Evolutionary conservation across 495 filamentous ascomycete species (phyloP).

Genomic region (Penicillium roqueforti): DNA sequence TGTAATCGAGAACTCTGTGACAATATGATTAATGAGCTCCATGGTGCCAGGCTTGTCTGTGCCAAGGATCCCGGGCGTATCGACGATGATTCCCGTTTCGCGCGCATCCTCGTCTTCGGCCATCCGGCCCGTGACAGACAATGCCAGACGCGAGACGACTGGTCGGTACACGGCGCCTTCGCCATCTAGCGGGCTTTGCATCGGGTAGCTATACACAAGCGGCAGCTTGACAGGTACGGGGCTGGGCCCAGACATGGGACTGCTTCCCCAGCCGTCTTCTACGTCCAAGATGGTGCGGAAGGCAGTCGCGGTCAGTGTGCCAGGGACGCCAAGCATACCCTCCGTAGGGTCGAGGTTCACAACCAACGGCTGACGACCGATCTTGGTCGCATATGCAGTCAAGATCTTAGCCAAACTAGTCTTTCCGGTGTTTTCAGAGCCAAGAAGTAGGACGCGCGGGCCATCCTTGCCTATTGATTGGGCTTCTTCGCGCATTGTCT

Average conservation of each 20-base stretch:
- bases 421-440: constrained; percentile 78
- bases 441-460: constrained; percentile 80
- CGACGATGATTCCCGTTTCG: constrained; percentile 75
- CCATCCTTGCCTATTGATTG: constrained; percentile 52
- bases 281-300: constrained; percentile 85
- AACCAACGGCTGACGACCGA: constrained; percentile 72
- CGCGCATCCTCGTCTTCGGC: constrained; percentile 70
- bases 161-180: constrained; percentile 68
- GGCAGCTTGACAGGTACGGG: constrained; percentile 86
- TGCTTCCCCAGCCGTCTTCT: constrained; percentile 85
- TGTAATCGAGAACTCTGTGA: constrained; percentile 83
- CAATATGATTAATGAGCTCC: constrained; percentile 75
- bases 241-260: constrained; percentile 85
- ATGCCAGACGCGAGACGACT: constrained; percentile 69
- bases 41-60: constrained; percentile 56
- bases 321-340: constrained; percentile 80
- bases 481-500: constrained; percentile 56
- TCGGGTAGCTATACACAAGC: constrained; percentile 84
- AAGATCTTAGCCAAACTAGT: constrained; percentile 78
- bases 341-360: constrained; percentile 85
- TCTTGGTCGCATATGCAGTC: constrained; percentile 73
- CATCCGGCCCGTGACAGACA: constrained; percentile 73
- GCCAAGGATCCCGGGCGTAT: constrained; percentile 70
- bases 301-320: constrained; percentile 75
- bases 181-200: constrained; percentile 65